Conservation (phyloP, 2,329 filamentous ascomycete species). For the Diplocarpon rosae region DNA sequence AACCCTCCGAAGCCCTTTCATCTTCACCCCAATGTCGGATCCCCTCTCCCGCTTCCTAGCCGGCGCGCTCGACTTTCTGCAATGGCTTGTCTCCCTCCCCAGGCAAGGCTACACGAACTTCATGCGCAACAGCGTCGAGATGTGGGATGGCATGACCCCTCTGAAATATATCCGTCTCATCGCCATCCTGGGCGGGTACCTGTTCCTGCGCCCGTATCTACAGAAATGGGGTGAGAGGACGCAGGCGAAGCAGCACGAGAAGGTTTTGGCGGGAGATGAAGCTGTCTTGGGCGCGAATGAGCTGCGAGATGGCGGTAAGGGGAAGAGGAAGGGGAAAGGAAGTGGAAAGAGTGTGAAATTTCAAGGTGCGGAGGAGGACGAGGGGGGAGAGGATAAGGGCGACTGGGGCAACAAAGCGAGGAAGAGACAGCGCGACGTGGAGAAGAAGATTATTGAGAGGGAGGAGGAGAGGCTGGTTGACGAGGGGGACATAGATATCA, state of each 20-base stretch:
- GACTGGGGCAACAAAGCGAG: conserved; percentile 62
- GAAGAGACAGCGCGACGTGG: conserved; percentile 54
- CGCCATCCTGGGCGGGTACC: conserved; percentile 61
- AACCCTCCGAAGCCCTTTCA: neutral
- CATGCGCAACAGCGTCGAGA: conserved; percentile 37
- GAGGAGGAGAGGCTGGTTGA: conserved; percentile 45
- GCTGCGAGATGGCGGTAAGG: neutral
- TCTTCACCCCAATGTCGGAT: neutral
- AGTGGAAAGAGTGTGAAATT: conserved; percentile 38
- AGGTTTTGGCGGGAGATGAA: conserved; percentile 11
- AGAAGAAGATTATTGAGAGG: conserved; percentile 53
- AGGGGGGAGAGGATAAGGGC: conserved; percentile 33
- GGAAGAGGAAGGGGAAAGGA: conserved; percentile 41
- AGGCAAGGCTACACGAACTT: conserved; percentile 22
- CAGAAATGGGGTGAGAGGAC: conserved; percentile 53
- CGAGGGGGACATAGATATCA: conserved; percentile 59
- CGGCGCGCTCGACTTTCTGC: conserved; percentile 3
- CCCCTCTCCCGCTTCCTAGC: conserved; percentile 1
- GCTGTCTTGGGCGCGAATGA: conserved; percentile 22
- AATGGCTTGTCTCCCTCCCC: conserved; percentile 7
- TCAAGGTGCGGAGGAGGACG: conserved; percentile 39
- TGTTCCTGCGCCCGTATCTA: conserved; percentile 63
- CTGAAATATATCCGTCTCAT: conserved; percentile 57
- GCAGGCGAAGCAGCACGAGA: conserved; percentile 53
- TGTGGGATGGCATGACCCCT: conserved; percentile 39